Base-by-base conservation (phyloP, 345 rosid genomes). In the Lepidium didymum region DNA sequence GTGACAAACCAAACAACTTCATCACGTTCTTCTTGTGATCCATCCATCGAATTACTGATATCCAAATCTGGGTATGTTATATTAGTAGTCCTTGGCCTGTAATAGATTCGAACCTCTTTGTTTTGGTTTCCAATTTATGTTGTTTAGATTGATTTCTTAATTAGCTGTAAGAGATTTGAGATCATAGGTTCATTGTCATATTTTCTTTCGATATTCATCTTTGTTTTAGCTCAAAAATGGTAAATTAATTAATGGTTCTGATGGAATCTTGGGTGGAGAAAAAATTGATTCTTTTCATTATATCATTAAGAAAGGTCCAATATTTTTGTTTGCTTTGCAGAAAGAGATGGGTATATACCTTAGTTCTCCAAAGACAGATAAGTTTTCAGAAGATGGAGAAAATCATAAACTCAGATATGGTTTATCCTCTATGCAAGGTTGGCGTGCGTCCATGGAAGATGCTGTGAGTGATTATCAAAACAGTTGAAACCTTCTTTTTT, bases 401-500 rank as follows among this genome's bases (percentile, higher is more conserved):
- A 91, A 85, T 72, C 79, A 78, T 57, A 77, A 79, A 77, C 81
- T 94, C 15, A 82, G 97, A 77, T 94, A 81, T 80, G 97, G 99
- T 42, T 72, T 94, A 70, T 88, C 97, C 8, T 94, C 97, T 15
- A 94, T 94, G 99, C 99, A 94, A 84, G 99, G 99, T 54, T 91
- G 99, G 99, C 99, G 99, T 41, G 86, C 97, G 18, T 75, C 88
- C 38, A 94, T 94, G 99, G 99, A 94, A 83, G 99, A 94, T 76
- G 97, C 99, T 7, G 99, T 93, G 82, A 88, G 97, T 84, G 47
- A n/a, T 12, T 2, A 37, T 50, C 16, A 11, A 35, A 16, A 40
- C 33, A 60, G 35, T 44, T 74, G 4, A 42, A 61, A 43, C 36
- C 68, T 74, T 52, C 2, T 13, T 9, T 6, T 19, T 47, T 3